phyloP scores from a whole-genome alignment of 2,329 filamentous ascomycete species.

The Pseudogymnoascus sp. region DNA sequence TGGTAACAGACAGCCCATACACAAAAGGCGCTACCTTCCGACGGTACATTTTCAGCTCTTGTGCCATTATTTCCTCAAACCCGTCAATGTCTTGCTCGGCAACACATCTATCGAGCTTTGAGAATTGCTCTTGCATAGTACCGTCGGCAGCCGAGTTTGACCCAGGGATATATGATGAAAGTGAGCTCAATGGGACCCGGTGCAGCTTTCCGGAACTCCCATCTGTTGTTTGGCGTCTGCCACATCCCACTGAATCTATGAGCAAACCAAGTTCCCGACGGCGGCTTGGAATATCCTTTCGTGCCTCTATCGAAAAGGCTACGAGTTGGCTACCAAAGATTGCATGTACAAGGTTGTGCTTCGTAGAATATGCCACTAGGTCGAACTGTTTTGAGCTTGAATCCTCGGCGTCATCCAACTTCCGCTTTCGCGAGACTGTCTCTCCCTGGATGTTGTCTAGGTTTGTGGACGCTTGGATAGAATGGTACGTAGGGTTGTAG shows the following conservation, averaged over 20 bases:
- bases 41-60: constrained; percentile 28
- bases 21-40: background rate
- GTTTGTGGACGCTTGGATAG: constrained; percentile 36
- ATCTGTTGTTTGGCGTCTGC: constrained; percentile 34
- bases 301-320: constrained; percentile 61
- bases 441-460: constrained; percentile 20
- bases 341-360: constrained; percentile 58
- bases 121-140: constrained; percentile 16
- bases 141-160: constrained; percentile 17
- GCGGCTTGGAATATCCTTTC: constrained; percentile 47
- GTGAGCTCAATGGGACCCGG: background rate
- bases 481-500: constrained; percentile 62
- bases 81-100: constrained; percentile 30
- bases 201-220: constrained; percentile 29
- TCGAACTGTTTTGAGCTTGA: constrained; percentile 29
- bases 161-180: constrained; percentile 22
- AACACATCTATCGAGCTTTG: constrained; percentile 30
- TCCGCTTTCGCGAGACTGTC: constrained; percentile 22
- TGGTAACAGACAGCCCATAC: background rate
- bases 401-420: constrained; percentile 16
- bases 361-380: constrained; percentile 56
- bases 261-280: constrained; percentile 54
- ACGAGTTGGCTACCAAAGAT: constrained; percentile 57
- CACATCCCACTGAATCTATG: constrained; percentile 67
- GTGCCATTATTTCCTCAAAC: constrained; percentile 35